phyloP scores from a whole-genome alignment of 1,284 basidiomycete species.

The Ustilago crameri region DNA sequence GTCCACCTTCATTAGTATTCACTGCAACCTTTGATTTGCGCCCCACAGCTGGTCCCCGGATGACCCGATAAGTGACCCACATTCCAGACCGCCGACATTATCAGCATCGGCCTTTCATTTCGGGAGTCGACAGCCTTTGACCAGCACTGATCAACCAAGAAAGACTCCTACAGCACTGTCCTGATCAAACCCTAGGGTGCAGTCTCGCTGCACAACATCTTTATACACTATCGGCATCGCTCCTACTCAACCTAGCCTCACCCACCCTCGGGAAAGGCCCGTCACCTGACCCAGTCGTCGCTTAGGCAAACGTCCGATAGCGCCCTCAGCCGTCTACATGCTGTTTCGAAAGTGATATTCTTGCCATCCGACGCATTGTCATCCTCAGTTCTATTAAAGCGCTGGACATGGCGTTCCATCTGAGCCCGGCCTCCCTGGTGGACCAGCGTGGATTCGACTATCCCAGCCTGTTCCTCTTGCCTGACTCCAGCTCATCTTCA shows the following conservation, averaged over 20 bases:
- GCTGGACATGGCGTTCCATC: conserved; percentile 23
- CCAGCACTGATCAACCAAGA: not conserved
- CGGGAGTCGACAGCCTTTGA: not conserved
- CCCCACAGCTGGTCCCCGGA: no score
- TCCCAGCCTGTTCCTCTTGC: conserved; percentile 2
- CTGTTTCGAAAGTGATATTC: not conserved
- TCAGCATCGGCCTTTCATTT: not conserved
- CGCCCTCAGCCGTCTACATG: conserved; percentile 9
- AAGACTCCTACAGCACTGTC: no score
- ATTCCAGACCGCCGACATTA: no score
- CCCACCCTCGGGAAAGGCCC: no score
- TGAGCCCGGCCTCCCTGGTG: conserved; percentile 37
- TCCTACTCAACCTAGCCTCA: no score
- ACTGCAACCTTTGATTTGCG: no score
- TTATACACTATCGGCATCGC: no score
- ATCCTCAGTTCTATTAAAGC: not conserved
- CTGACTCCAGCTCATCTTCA: not conserved
- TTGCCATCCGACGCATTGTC: not conserved
- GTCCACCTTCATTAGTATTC: no score
- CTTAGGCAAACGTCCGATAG: not conserved
- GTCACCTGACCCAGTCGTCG: not conserved
- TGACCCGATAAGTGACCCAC: no score
- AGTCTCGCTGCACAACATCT: no score
- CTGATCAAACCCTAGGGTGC: no score
- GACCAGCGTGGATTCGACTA: conserved; percentile 24